phyloP scores from a whole-genome alignment of 2,329 filamentous ascomycete species.

The Fusarium agapanthi region DNA sequence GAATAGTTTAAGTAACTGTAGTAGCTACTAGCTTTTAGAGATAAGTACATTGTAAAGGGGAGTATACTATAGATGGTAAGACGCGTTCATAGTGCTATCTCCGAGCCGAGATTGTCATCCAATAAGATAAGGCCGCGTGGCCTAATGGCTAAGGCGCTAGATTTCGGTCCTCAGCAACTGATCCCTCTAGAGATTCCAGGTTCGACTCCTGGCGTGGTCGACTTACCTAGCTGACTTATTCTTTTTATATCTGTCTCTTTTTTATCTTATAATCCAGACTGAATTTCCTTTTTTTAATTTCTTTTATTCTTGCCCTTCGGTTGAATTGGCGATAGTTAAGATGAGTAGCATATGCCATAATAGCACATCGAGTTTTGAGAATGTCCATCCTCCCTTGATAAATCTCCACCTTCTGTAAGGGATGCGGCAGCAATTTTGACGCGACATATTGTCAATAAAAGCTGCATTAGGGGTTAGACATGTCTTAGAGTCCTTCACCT shows the following conservation, averaged over 20 bases:
- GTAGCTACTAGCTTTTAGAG: too few relatives aligned
- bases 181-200: conserved; percentile 21
- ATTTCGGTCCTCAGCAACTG: not conserved
- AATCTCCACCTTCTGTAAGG: not conserved
- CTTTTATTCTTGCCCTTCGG: rapidly evolving
- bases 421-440: not conserved
- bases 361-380: too few relatives aligned
- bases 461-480: rapidly evolving
- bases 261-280: too few relatives aligned
- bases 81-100: rapidly evolving
- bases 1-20: too few relatives aligned
- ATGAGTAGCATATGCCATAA: rapidly evolving
- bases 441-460: not conserved
- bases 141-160: not conserved
- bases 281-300: too few relatives aligned
- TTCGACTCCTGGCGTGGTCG: conserved; percentile 12
- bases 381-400: not conserved
- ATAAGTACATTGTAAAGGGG: too few relatives aligned
- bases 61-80: too few relatives aligned
- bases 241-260: not conserved
- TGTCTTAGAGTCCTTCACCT: not conserved
- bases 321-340: rapidly evolving
- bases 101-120: rapidly evolving
- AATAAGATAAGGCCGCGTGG: not conserved
- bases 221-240: not conserved